These are phyloP conservation scores for Penicilliopsis zonata DNA, from an alignment of 495 filamentous ascomycete species.

Conservation along the genomic window DNA sequence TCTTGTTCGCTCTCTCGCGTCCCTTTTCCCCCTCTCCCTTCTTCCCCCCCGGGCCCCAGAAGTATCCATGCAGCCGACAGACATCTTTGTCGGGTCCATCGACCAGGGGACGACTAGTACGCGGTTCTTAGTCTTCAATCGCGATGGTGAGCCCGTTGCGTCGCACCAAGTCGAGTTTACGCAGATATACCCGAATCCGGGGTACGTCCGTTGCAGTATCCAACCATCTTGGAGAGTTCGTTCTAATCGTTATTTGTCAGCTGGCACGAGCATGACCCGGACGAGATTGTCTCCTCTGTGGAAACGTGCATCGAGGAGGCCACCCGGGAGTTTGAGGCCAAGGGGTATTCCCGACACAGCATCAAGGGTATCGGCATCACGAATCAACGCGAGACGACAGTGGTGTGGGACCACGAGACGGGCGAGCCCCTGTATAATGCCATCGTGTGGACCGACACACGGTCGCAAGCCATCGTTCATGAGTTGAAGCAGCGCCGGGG, in stretches of 20 bases:
- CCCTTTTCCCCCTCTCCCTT: too few relatives aligned
- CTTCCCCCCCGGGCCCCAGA: too few relatives aligned
- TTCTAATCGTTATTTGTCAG: conserved; percentile 25
- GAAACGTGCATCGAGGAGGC: conserved; percentile 75
- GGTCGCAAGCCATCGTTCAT: conserved; percentile 64
- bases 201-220: conserved; percentile 54
- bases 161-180: conserved; percentile 86
- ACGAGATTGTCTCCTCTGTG: conserved; percentile 67
- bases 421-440: conserved; percentile 82
- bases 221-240: too few relatives aligned
- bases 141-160: conserved; percentile 63
- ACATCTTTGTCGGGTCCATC: conserved; percentile 56
- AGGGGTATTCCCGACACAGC: conserved; percentile 51
- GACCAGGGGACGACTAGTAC: conserved; percentile 93
- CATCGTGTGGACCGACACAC: conserved; percentile 90
- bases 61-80: conserved; percentile 18
- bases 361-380: conserved; percentile 86
- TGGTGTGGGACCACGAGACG: conserved; percentile 82
- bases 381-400: conserved; percentile 89
- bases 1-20: too few relatives aligned
- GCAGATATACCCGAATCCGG: conserved; percentile 80
- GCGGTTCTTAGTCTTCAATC: conserved; percentile 83
- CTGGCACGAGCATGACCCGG: conserved; percentile 89
- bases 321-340: conserved; percentile 50
- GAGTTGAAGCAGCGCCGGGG: conserved; percentile 55